Percentiles rank a stretch among this genome's conserved stretches.
phyloP scores from a whole-genome alignment of 2,329 filamentous ascomycete genomes.

The Calonectria pseudoturangicola region DNA sequence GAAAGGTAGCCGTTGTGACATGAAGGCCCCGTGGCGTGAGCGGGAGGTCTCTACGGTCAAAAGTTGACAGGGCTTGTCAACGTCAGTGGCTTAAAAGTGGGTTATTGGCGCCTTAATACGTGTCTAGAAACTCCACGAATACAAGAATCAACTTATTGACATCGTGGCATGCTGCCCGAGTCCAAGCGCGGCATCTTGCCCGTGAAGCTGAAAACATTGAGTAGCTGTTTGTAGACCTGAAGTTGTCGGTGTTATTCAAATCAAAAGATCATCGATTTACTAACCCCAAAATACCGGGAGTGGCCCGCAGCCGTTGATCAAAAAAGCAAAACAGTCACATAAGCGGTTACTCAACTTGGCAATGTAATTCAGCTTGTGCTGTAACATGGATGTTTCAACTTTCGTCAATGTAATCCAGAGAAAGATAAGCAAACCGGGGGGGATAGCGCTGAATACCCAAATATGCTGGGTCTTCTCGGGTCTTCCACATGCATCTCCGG shows the following conservation, averaged over 20 bases:
- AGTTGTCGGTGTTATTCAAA: not conserved
- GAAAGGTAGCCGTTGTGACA: not conserved
- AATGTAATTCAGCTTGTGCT: not conserved
- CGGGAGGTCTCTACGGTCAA: not conserved
- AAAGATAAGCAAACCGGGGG: not conserved
- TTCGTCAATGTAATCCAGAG: not conserved
- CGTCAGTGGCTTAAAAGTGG: not conserved
- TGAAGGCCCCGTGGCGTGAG: not conserved
- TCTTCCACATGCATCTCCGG: constrained; percentile 17
- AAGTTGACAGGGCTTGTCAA: not conserved
- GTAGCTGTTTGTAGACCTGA: not conserved
- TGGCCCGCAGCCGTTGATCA: constrained; percentile 1
- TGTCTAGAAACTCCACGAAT: not conserved
- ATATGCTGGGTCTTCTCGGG: not conserved
- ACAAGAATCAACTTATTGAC: not conserved
- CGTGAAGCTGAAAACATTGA: not conserved
- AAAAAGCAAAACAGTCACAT: constrained; percentile 26
- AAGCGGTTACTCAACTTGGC: not conserved
- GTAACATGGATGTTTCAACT: not conserved
- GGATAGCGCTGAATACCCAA: not conserved
- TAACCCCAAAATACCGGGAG: not conserved
- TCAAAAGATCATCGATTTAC: not conserved
- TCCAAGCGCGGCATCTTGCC: not conserved
- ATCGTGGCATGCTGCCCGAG: not conserved
- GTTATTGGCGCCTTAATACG: not conserved